Evolutionary conservation across 2,329 filamentous ascomycete species (phyloP), one percentile per base, ranked within the genome.

Genomic region (Cercospora sp.): DNA sequence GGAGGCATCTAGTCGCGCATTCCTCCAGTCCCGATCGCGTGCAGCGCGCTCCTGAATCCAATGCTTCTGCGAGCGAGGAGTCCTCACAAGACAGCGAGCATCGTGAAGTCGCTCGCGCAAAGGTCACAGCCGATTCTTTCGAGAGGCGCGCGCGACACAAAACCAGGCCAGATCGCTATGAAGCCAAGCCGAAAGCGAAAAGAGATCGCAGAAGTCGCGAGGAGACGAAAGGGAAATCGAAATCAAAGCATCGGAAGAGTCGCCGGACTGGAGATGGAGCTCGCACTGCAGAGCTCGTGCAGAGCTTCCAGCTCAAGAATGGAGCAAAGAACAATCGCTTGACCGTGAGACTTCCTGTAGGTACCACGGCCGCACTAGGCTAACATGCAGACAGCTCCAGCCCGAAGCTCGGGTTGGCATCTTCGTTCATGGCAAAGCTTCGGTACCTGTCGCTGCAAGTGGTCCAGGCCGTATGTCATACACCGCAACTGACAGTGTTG

Each of bases 341-440:
- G 70, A 85, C 83, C 42, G 83, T 85, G 75, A 71, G 78, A 30
- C 16, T 5, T 45, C 48, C 28, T 30, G 12, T 31, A 13, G 20
- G 18, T 40, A 51, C 45, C 31, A n/a, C 31, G 18, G 48, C 33
- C 10, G 26, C 18, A 28, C 3, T 8, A n/a, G 12, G 33, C 61
- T 64, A 31, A 64, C 16, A 20, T 13, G 45, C 20, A 3, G 12
- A 10, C 68, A 85, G 83, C 76, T 85, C 67, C 82, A 80, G 73
- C 80, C 81, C 26, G 75, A 75, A 60, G 76, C 75, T 53, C 78
- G 77, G 62, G 71, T 80, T 58, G 83, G 84, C 1, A 74, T 85
- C 12, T 85, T 85, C 76, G 83, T 78, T 68, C 83, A 83, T 75
- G 83, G 83, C 18, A 80, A 78, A 64, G 80, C 81, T 51, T 84